Evolutionary conservation across 345 rosid species (phyloP), one percentile per base, ranked within the genome.

Genomic region (Gossypium arboreum): DNA sequence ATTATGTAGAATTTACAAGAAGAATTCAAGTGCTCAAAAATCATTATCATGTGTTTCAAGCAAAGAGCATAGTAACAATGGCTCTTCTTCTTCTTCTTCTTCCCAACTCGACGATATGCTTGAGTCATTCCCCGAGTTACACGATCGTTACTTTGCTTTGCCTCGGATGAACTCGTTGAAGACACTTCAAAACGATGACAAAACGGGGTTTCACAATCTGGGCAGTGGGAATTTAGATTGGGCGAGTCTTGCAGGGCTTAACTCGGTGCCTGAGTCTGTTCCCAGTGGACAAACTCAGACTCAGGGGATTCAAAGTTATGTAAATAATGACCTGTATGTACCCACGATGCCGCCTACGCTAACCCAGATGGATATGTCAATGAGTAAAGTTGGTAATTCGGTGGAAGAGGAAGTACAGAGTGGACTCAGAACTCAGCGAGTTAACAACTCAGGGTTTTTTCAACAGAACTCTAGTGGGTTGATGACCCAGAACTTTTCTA

Each of bases 1-100:
- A 7, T 69, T 95, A 27, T 93, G 99, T 55, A 87, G 99, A 69
- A 93, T 95, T 29, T 95, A 93, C 77, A 90, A 90, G 84, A 95
- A 95, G 86, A 84, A 86, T 67, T 74, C 94, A 57, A 80, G 97
- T 73, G 76, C 84, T 16, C 92, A 89, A 50, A 93, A 85, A 45
- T 78, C 85, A 7, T 43, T 79, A 73, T 74, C 59, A 4, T 71
- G 75, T 25, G 57, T 79, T 73, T 70, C 92, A 11, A 86, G 86
- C 87, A 87, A 83, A 77, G 98, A 95, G 69, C 82, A 81, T 62
- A 91, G 93, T 85, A 78, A 80, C 68, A 86, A 86, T 45, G 89
- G 83, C 12, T 84, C 94, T 1, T 76, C 88, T 2, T 84, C 95
- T 0, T 93, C 99, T 4, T 87, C 94, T 0, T 87, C 94, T n/a